Base-by-base conservation (phyloP, 1,284 basidiomycete species). In the Chalciporus piperatoides region DNA sequence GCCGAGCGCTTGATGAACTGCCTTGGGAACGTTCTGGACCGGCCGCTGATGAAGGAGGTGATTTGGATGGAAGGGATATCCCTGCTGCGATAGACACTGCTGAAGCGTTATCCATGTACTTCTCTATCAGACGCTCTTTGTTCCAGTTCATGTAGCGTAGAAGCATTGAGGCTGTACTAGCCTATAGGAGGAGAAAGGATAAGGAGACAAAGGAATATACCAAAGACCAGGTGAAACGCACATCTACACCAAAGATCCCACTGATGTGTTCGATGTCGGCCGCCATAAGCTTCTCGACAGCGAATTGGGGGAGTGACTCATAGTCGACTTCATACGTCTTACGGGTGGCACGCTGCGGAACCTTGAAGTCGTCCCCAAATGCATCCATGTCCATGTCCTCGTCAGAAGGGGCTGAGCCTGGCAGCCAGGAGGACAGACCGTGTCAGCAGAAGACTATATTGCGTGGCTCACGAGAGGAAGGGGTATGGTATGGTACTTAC, bases 121-220 rank as follows among this genome's bases (percentile, higher is more conserved):
- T 86, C 74, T 97, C 92, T 56, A 92, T 91, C n/a, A 98, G 80
- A 52, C 86, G 86, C 70, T 99, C 96, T 64, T 92, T 91, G 77
- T 99, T 98, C 96, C 96, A 99, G 41, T 79, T 77, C 75, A 90
- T 85, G 71, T 93, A 77, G 27, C 94, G 84, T 41, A 99, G 75
- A 6, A 99, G 77, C 41, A 95, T 76, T 1, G 86, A 80, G 2
- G 95, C 93, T 3, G 77, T 77, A 56, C 72, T 67, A 7, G 59
- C 54, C 76, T 78, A 52, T 24, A 40, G 28, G n/a, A 19, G 15
- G 14, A 14, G 15, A 3, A 25, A 49, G 39, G 42, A 36, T n/a
- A 6, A 28, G 25, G 15, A 25, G 17, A 42, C 8, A 17, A 4
- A n/a, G 3, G n/a, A 39, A 27, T 14, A 35, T 46, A 42, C 17